Evolutionary conservation across 2,329 filamentous ascomycete genomes (phyloP).

Genomic region (Cercospora beticola): DNA sequence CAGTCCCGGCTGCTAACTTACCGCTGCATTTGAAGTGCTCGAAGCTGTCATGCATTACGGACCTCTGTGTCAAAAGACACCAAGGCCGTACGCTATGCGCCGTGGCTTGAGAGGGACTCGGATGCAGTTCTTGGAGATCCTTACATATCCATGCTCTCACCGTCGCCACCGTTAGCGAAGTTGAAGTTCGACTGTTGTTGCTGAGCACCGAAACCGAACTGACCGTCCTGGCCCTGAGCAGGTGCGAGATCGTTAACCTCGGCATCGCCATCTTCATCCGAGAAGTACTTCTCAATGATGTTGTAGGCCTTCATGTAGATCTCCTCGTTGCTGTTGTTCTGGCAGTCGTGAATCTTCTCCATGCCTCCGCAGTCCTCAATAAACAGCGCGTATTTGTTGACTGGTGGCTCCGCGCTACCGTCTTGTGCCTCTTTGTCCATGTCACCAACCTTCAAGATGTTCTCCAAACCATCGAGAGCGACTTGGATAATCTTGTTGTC

Average conservation of each 20-base stretch:
- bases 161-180: slow-evolving; percentile 77
- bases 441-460: slow-evolving; percentile 98
- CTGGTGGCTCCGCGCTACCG: slow-evolving; percentile 66
- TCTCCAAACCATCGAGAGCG: slow-evolving; percentile 94
- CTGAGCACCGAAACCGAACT: slow-evolving; percentile 74
- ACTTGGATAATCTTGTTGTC: slow-evolving; percentile 99
- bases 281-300: slow-evolving; percentile 99
- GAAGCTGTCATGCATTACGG: neutral
- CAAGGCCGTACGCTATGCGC: neutral
- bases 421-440: slow-evolving; percentile 92
- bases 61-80: neutral
- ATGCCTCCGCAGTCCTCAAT: slow-evolving; percentile 98
- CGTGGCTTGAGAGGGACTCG: neutral
- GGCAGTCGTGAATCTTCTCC: slow-evolving; percentile 99
- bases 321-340: slow-evolving; percentile 99
- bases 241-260: slow-evolving; percentile 81
- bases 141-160: slow-evolving; percentile 60
- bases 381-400: slow-evolving; percentile 96
- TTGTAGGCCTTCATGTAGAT: slow-evolving; percentile 99
- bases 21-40: slow-evolving; percentile 3
- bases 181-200: slow-evolving; percentile 83
- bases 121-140: neutral
- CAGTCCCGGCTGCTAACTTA: slow-evolving; percentile 15
- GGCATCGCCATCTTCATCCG: slow-evolving; percentile 84
- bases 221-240: slow-evolving; percentile 68